These are phyloP conservation scores for Aspergillus piperis DNA, from an alignment of 2,329 filamentous ascomycete species.

Conservation along the genomic window DNA sequence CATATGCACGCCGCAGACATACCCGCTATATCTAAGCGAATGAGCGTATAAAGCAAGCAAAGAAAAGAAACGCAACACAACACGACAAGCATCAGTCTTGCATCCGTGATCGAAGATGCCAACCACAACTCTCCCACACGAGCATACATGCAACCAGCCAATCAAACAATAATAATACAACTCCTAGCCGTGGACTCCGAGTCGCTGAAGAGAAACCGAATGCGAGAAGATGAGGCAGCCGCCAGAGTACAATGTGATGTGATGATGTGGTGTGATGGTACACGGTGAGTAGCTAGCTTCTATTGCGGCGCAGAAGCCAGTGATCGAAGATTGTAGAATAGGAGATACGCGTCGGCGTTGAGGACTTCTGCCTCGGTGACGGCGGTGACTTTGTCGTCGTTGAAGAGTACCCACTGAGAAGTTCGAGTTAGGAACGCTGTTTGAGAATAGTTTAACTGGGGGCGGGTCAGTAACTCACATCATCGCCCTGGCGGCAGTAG, in stretches of 20 bases:
- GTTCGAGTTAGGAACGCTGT: conserved; percentile 4
- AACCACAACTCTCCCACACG: conserved; percentile 2
- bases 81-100: background rate
- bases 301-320: conserved; percentile 23
- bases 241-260: too few species aligned
- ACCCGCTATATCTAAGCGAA: background rate
- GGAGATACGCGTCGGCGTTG: conserved; percentile 79
- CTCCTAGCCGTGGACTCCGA: conserved; percentile 17
- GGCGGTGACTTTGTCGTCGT: conserved; percentile 87
- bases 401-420: conserved; percentile 86
- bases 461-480: conserved; percentile 49
- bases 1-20: background rate
- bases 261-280: background rate
- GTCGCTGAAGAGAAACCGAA: conserved; percentile 11
- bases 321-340: conserved; percentile 68
- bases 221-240: conserved; percentile 7
- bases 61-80: background rate
- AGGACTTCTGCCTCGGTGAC: conserved; percentile 84
- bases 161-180: conserved; percentile 2
- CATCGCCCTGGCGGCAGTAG: conserved; percentile 79
- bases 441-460: background rate
- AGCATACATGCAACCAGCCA: conserved; percentile 4
- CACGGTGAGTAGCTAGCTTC: background rate
- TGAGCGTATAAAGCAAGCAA: background rate
- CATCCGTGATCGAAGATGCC: conserved; percentile 6